Base-by-base conservation (phyloP, 2,329 filamentous ascomycete species). In the Ophiostoma piceae region DNA sequence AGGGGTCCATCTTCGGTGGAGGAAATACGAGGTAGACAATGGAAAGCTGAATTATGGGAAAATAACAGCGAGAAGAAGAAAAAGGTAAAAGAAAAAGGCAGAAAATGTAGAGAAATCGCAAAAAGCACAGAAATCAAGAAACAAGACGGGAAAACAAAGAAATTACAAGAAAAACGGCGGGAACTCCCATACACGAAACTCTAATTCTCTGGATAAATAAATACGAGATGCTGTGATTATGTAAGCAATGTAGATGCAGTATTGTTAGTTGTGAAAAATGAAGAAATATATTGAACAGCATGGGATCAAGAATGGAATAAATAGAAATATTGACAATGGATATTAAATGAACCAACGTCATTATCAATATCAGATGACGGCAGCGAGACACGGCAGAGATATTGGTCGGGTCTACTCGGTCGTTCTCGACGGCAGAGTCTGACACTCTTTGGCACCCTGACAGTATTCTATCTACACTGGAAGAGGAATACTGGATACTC, bases 61-160 rank as follows among this genome's bases (percentile, higher is more conserved):
- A 69, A 69, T 54, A 57, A 37, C 26, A 66, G 51, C 41, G 65
- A 66, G 51, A 12, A 9, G n/a, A 57, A 57, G 51, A 26, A 66
- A 54, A 43, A 37, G 35, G n/a, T 19, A 1, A 57, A 12, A 57
- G 51, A 22, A 57, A 41, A 37, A 41, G 39, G 39, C 39, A n/a
- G 26, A 29, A 39, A 32, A 47, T 8, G 47, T 22, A 41, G 39
- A 41, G 9, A 41, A 41, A 14, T 29, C 26, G 12, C 11, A 41
- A 41, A 41, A 41, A 14, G 39, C 39, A 29, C 12, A 60, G 54
- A 11, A 60, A 29, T 6, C 19, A 29, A 60, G 26, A 8, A 60
- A 29, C 35, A 29, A 29, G 35, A 35, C 35, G 26, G 5, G 2
- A 19, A 19, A 47, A 2, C 14, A 29, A 14, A 35, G 41, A 32